Evolutionary conservation across 2,329 filamentous ascomycete species (phyloP), one percentile per base, ranked within the genome.

Genomic region (Epichloe coenophiala): DNA sequence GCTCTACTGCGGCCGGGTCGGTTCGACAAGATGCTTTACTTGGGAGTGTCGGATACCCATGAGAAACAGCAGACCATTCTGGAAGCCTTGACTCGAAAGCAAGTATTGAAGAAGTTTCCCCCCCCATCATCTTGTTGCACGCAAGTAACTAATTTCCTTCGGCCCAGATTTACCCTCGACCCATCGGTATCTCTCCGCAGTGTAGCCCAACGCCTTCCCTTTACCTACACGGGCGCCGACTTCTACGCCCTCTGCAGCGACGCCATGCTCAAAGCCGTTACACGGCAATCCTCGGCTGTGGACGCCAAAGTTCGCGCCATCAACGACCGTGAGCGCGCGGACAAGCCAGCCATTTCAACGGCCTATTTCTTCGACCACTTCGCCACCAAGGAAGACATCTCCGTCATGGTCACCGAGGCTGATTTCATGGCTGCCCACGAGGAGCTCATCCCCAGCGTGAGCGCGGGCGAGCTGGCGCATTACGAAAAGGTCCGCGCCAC

Each of bases 221-320:
- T 96, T 64, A 97, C 91, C 3, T 98, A 96, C 70, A 98, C 93
- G 0, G 93, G 93, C 61, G 93, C 93, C 55, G 93, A 98, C 69
- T 84, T 98, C 63, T 98, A 98, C 68, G 93, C 93, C 1, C 77
- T 98, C 19, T 97, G 91, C 71, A 95, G 89, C 42, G 93, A 98
- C 66, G 89, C 93, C 48, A 98, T 98, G 93, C 84, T 98, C 58
- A 97, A 98, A 67, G 93, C 93, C 19, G 91, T 98, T 52, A 98
- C 93, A 3, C 82, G 93, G 5, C 88, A 94, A 63, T 89, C 93
- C 2, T 78, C 81, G 1, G 75, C 80, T 2, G 90, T 97, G 2
- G 93, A 98, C 64, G 74, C 79, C 47, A 93, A 93, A 66, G 86
- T 98, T 57, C 77, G 77, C 21, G 73, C 75, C 4, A 73, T 95